These are phyloP conservation scores for Meyerozyma athensensis DNA, from an alignment of 1,139 yeast genomes.

Conservation along the genomic window DNA sequence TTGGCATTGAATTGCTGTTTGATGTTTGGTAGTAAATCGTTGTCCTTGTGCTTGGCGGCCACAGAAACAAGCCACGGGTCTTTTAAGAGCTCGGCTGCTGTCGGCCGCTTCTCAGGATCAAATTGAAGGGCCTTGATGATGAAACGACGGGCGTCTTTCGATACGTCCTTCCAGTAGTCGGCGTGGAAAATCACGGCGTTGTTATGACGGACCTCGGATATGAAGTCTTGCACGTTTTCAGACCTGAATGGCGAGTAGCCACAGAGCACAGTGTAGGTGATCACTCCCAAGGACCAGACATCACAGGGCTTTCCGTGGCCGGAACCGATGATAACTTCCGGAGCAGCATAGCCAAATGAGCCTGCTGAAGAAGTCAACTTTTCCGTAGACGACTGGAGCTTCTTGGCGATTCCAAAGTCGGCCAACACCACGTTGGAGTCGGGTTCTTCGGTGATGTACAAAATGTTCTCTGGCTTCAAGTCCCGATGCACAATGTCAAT, in stretches of 20 bases:
- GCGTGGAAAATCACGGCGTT: slow-evolving; percentile 79
- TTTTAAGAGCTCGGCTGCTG: slow-evolving; percentile 55
- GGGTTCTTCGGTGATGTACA: slow-evolving; percentile 50
- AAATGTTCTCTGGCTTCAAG: slow-evolving; percentile 82
- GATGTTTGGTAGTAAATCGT: slow-evolving; percentile 65
- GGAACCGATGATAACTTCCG: slow-evolving; percentile 70
- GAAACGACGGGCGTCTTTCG: slow-evolving; percentile 70
- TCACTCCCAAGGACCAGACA: slow-evolving; percentile 89
- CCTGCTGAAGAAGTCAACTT: slow-evolving; percentile 79
- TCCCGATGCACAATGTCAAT: slow-evolving; percentile 84
- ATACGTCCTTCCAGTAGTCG: slow-evolving; percentile 79
- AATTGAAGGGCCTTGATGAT: slow-evolving; percentile 61
- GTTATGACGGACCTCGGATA: slow-evolving; percentile 66
- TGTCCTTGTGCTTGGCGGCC: slow-evolving; percentile 42
- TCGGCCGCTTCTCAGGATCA: slow-evolving; percentile 62
- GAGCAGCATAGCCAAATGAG: slow-evolving; percentile 91
- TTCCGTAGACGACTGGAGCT: slow-evolving; percentile 54
- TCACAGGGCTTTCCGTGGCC: slow-evolving; percentile 95
- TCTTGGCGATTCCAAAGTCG: slow-evolving; percentile 89
- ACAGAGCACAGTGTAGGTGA: slow-evolving; percentile 81
- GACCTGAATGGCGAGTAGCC: slow-evolving; percentile 93
- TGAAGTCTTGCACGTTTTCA: slow-evolving; percentile 75
- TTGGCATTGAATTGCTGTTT: slow-evolving; percentile 64
- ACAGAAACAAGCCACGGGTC: slow-evolving; percentile 67
- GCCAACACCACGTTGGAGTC: slow-evolving; percentile 76